Percentiles rank a stretch among this genome's conserved stretches.
These are phyloP conservation scores for Chaetothyriales sp. DNA, from an alignment of 2,329 filamentous ascomycete species.

Conservation along the genomic window DNA sequence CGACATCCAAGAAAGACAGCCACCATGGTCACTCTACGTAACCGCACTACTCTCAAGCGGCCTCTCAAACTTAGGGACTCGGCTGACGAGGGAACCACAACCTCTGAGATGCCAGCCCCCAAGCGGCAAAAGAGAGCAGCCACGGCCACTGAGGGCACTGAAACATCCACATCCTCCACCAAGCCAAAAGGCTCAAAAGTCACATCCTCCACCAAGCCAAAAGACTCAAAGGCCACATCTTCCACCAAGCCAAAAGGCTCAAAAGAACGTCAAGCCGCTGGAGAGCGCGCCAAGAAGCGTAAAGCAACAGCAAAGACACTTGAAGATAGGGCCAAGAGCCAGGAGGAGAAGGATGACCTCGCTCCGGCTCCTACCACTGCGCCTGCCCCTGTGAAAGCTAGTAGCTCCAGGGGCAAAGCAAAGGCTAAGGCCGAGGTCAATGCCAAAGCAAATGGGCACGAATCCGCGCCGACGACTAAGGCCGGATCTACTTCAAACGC, in stretches of 20 bases:
- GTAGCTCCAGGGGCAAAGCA: neutral
- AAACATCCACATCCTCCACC: neutral
- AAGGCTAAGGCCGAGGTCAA: neutral
- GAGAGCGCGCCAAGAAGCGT: neutral
- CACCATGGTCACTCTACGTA: neutral
- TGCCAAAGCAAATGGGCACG: neutral
- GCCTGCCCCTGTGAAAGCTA: neutral
- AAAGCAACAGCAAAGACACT: neutral
- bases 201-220: neutral
- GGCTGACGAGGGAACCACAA: neutral
- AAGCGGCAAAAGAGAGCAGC: neutral
- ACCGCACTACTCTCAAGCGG: neutral
- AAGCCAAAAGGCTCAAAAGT: neutral
- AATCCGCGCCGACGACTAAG: neutral
- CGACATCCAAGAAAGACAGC: neutral
- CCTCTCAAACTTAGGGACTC: neutral
- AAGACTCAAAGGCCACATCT: neutral
- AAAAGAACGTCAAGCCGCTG: neutral
- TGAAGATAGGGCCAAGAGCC: neutral
- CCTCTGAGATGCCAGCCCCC: neutral
- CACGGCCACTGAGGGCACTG: neutral
- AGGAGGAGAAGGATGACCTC: neutral
- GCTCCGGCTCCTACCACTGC: neutral
- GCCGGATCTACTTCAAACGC: neutral
- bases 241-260: neutral